phyloP scores from a whole-genome alignment of 805 yeast species.

The Candida namnaoensis region DNA sequence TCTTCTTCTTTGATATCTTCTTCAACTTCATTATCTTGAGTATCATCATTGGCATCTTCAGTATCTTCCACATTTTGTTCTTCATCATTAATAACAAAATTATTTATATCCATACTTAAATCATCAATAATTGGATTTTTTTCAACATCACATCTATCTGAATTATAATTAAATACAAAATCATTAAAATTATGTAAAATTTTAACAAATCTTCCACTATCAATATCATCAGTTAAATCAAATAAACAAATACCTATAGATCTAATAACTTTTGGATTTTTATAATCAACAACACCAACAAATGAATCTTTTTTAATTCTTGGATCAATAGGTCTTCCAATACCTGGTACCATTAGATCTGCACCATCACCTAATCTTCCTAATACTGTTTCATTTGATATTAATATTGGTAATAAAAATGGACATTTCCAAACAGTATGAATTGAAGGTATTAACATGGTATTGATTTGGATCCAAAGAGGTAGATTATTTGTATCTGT shows the following conservation, averaged over 20 bases:
- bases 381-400: slow-evolving; percentile 69
- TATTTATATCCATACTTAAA: too few species aligned
- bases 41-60: slow-evolving; percentile 1
- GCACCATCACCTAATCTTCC: slow-evolving; percentile 73
- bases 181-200: slow-evolving; percentile 66
- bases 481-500: slow-evolving; percentile 60
- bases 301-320: slow-evolving; percentile 40
- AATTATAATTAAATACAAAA: not conserved
- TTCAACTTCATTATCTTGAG: slow-evolving; percentile 4
- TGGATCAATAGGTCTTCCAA: slow-evolving; percentile 47
- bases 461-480: slow-evolving; percentile 59
- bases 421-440: slow-evolving; percentile 68
- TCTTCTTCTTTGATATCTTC: slow-evolving; percentile 6
- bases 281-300: slow-evolving; percentile 63
- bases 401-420: slow-evolving; percentile 52
- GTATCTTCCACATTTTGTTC: slow-evolving; percentile 3
- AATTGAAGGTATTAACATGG: slow-evolving; percentile 62
- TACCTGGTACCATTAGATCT: slow-evolving; percentile 69
- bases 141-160: slow-evolving; percentile 24
- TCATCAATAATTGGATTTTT: too few species aligned
- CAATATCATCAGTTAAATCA: slow-evolving; percentile 37
- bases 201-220: slow-evolving; percentile 74
- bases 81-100: not conserved
- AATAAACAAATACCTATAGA: slow-evolving; percentile 66
- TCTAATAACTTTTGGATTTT: slow-evolving; percentile 50